Evolutionary conservation across 768 basidiomycete species (phyloP).

Genomic region (Lenzites betulinus): DNA sequence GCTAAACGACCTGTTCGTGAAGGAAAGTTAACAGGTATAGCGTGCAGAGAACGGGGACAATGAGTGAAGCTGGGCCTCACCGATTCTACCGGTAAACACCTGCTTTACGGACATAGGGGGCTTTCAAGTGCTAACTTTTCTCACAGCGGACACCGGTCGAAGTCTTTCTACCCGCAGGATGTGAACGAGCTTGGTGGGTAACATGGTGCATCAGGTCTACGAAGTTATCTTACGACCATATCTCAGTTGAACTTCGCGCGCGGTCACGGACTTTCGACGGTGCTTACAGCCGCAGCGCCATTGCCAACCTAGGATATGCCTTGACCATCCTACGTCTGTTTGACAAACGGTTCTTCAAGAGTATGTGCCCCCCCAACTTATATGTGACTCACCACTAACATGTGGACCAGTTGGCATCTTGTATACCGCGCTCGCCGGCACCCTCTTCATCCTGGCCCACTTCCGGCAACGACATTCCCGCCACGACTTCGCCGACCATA

Average conservation of each 20-base stretch:
- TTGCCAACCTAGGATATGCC: slow-evolving; percentile 73
- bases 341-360: slow-evolving; percentile 68
- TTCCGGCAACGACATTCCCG: slow-evolving; percentile 64
- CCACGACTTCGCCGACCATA: slow-evolving; percentile 76
- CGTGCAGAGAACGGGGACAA: not conserved
- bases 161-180: slow-evolving; percentile 37
- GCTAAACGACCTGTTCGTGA: no score
- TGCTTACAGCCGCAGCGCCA: slow-evolving; percentile 75
- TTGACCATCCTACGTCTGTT: slow-evolving; percentile 80
- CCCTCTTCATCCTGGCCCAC: slow-evolving; percentile 61
- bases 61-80: slow-evolving; percentile 1
- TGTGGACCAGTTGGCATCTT: slow-evolving; percentile 52
- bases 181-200: slow-evolving; percentile 33
- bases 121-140: not conserved
- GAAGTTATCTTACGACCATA: no score
- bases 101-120: not conserved
- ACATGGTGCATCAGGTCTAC: not conserved
- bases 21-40: not conserved
- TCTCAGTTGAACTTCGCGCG: slow-evolving; percentile 67
- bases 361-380: slow-evolving; percentile 43
- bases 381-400: not conserved
- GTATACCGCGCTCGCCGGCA: slow-evolving; percentile 60
- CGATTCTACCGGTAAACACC: not conserved
- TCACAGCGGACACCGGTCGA: slow-evolving; percentile 35
- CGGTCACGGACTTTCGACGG: slow-evolving; percentile 83